Percentiles rank a stretch among this genome's conserved stretches.
Evolutionary conservation across 2,329 filamentous ascomycete species (phyloP).

Genomic region (Chalaropsis ovoidea): DNA sequence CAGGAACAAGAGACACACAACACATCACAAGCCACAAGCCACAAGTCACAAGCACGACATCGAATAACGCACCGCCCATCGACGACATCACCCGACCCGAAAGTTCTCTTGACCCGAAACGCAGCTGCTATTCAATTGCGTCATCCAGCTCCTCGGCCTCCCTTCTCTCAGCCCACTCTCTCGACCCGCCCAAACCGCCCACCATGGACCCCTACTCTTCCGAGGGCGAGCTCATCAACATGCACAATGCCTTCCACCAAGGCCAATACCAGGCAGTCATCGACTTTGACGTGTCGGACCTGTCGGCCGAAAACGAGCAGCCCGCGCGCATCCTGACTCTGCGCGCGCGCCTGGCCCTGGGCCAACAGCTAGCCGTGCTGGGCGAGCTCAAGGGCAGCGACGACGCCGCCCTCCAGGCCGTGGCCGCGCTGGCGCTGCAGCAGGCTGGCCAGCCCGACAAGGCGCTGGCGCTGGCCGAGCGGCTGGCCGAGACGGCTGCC

Average conservation of each 20-base stretch:
- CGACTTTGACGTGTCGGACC: constrained; percentile 70
- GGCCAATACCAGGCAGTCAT: constrained; percentile 80
- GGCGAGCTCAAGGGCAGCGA: constrained; percentile 53
- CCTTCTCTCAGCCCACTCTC: constrained; percentile 14
- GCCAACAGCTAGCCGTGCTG: constrained; percentile 63
- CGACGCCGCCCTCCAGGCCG: constrained; percentile 60
- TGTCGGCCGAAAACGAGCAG: constrained; percentile 68
- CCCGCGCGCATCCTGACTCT: constrained; percentile 68
- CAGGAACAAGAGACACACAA: not conserved
- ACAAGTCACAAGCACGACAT: not conserved
- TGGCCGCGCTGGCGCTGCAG: constrained; percentile 64
- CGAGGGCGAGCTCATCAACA: constrained; percentile 61
- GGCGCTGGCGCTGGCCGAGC: constrained; percentile 54
- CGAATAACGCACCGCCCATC: not conserved
- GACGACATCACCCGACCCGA: not conserved
- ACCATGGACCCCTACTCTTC: constrained; percentile 60
- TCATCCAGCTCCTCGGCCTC: not conserved
- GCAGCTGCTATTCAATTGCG: not conserved
- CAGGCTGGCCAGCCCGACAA: constrained; percentile 49
- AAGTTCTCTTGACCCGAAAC: not conserved
- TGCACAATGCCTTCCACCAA: constrained; percentile 61
- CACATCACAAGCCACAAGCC: not conserved
- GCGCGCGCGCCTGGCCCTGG: constrained; percentile 73
- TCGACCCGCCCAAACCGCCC: constrained; percentile 28
- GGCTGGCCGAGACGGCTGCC: constrained; percentile 53